Conservation (phyloP, 139 green algal genomes). For the Pleodorina starrii region DNA sequence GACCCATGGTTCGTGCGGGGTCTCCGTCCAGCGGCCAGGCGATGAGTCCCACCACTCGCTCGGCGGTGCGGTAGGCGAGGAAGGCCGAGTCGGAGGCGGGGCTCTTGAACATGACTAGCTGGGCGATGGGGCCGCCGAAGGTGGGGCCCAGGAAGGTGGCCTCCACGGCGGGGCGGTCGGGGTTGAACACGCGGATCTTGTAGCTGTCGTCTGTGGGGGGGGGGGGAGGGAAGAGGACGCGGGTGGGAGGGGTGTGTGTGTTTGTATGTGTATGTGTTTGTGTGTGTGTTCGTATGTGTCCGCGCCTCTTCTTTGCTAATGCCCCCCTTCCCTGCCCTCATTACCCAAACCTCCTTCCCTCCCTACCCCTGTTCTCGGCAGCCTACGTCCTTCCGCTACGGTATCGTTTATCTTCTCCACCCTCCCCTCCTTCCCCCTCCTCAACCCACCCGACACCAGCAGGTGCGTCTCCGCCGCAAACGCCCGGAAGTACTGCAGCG, state of each 20-base stretch:
- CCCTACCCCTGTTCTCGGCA: no score
- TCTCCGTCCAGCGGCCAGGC: conserved; percentile 78
- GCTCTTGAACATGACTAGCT: conserved; percentile 70
- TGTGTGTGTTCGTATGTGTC: neutral
- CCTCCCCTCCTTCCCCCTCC: neutral
- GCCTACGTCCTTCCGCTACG: no score
- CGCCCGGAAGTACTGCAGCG: conserved; percentile 74
- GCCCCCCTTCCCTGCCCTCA: neutral
- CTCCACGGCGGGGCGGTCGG: conserved; percentile 55
- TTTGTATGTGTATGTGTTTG: neutral
- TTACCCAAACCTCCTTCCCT: neutral
- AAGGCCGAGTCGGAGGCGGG: conserved; percentile 46
- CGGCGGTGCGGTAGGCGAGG: conserved; percentile 72
- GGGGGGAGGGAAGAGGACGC: neutral
- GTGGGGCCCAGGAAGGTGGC: conserved; percentile 76
- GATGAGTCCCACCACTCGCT: conserved; percentile 78
- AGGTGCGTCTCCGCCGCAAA: conserved; percentile 74
- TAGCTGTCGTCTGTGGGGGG: conserved; percentile 65
- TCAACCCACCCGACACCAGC: conserved; percentile 67
- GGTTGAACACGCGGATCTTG: conserved; percentile 76
- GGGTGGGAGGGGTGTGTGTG: neutral
- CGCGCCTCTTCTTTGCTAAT: neutral
- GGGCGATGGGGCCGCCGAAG: conserved; percentile 70
- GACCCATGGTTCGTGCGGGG: conserved; percentile 69
- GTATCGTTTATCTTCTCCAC: no score